Evolutionary conservation across 2,329 filamentous ascomycete genomes (phyloP).

Genomic region (Pseudogymnoascus sp.): DNA sequence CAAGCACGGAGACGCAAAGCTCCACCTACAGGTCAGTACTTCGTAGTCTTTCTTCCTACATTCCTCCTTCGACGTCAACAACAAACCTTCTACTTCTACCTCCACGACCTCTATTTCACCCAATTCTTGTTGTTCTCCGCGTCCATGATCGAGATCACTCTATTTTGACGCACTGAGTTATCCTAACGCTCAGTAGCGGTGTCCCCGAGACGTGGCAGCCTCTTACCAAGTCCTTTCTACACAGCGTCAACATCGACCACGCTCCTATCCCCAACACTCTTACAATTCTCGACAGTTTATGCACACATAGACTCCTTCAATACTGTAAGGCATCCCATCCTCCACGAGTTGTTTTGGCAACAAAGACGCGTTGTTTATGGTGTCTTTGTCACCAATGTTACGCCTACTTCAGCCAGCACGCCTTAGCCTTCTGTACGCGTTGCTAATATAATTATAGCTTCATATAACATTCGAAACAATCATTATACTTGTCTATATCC

Average conservation of each 20-base stretch:
- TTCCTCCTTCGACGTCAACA: constrained; percentile 27
- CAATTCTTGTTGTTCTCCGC: constrained; percentile 11
- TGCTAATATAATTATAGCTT: constrained; percentile 15
- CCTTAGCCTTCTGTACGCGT: constrained; percentile 19
- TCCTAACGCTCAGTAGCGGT: constrained; percentile 10
- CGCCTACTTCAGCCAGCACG: background rate
- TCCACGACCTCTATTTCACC: constrained; percentile 22
- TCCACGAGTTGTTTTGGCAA: constrained; percentile 8
- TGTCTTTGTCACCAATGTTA: background rate
- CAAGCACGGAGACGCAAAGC: constrained; percentile 10
- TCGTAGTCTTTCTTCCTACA: constrained; percentile 19
- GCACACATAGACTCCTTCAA: constrained; percentile 5
- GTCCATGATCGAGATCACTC: constrained; percentile 7
- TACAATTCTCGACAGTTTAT: constrained; percentile 9
- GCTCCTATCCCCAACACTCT: constrained; percentile 6
- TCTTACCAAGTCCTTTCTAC: constrained; percentile 9
- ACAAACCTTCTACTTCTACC: constrained; percentile 26
- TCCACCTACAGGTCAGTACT: constrained; percentile 8
- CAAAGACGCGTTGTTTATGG: background rate
- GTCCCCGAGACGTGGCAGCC: constrained; percentile 1
- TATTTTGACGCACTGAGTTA: constrained; percentile 8
- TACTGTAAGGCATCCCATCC: constrained; percentile 6
- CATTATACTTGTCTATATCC: constrained; percentile 25
- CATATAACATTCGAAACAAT: constrained; percentile 23
- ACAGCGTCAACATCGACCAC: constrained; percentile 1